Base-by-base conservation (phyloP, 2,329 filamentous ascomycete genomes). In the Tolypocladium cylindrosporum region DNA sequence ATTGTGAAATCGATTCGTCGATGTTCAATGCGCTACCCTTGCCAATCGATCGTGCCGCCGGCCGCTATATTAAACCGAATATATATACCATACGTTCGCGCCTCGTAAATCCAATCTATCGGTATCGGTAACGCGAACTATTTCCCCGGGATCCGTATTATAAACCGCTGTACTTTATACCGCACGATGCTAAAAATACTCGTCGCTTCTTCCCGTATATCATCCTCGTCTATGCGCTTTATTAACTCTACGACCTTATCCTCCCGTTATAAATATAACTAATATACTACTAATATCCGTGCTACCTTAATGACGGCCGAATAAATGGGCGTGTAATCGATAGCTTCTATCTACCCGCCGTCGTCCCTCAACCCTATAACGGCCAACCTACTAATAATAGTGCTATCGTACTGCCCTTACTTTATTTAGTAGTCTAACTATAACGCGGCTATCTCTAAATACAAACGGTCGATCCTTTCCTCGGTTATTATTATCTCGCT, bases 21-120 rank as follows among this genome's bases (percentile, higher is more conserved):
- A 31, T 52, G 41, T 24, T 48, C 39, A 21, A 60, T 52, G 8
- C 27, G 43, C 19, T 58, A 36, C 11, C 56, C 56, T 10, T 48
- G 31, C 58, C 53, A 61, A 57, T 61, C 36, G 51, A 62, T 58
- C 6, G 51, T 55, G 4, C 56, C 41, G 3, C 31, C 24, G 4
- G 53, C 57, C 11, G 55, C 4, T 39, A 31, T 65, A 10, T 58
- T 54, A 36, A 54, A 62, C 40, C 57, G 57, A 43, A 64, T 63
- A 9, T 61, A 36, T 27, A 62, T 55, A 1, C 56, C 42, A 31
- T 62, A 61, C 16, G 34, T 58, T 0, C 43, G 55, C 21, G 34
- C 24, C 19, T 62, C 50, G 27, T 59, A 58, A 10, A 64, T 63
- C 59, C 54, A 64, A 55, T 64, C 59, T 42, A 64, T 61, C 16